Evolutionary conservation across 306 rosid genomes (phyloP).

Genomic region (Ziziphus jujuba): DNA sequence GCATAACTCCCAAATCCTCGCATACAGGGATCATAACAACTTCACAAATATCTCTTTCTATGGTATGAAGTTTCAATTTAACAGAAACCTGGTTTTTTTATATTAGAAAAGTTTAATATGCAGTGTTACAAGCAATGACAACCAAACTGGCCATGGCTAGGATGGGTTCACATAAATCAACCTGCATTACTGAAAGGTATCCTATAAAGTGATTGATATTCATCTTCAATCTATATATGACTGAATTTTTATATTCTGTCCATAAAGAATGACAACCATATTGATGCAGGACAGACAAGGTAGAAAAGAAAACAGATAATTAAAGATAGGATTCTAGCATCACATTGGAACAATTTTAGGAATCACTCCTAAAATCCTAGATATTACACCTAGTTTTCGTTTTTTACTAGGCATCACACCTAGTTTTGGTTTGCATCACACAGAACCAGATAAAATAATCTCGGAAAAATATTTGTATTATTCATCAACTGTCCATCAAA

Average conservation of each 20-base stretch:
- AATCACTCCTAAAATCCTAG: too few relatives aligned
- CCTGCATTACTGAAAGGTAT: background rate
- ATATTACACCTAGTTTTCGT: too few relatives aligned
- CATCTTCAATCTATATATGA: constrained; percentile 2
- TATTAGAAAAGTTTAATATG: background rate
- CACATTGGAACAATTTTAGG: too few relatives aligned
- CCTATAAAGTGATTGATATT: background rate
- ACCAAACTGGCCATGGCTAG: constrained; percentile 3
- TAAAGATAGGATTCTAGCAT: too few relatives aligned
- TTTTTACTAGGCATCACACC: too few relatives aligned
- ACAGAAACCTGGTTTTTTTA: background rate
- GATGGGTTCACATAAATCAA: background rate
- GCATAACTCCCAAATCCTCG: background rate
- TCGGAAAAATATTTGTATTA: too few relatives aligned
- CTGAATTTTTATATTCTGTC: background rate
- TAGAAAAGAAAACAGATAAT: too few relatives aligned
- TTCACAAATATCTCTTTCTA: background rate
- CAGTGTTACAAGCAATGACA: background rate
- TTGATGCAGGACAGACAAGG: too few relatives aligned
- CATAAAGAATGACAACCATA: background rate
- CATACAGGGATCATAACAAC: background rate
- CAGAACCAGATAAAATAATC: too few relatives aligned
- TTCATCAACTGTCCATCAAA: too few relatives aligned
- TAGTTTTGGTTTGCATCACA: too few relatives aligned
- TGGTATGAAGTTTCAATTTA: background rate